Percentiles rank a stretch among this genome's conserved stretches.
These are phyloP conservation scores for Chrysanthemum seticuspe DNA, from an alignment of 129 eudicot species.

Conservation along the genomic window DNA sequence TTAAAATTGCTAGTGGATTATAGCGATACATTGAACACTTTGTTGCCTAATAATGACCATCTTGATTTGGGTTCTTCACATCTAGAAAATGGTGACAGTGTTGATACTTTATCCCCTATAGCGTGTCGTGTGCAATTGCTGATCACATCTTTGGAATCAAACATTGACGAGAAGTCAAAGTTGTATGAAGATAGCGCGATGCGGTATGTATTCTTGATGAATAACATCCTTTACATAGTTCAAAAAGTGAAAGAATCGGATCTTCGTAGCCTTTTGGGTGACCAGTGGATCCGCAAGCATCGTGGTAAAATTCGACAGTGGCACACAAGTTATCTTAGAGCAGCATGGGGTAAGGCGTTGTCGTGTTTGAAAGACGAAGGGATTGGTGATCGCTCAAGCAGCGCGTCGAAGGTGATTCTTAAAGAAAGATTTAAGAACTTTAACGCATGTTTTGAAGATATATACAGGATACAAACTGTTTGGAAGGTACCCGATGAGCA, in stretches of 20 bases:
- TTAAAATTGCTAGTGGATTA: slow-evolving; percentile 76
- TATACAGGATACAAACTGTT: slow-evolving; percentile 67
- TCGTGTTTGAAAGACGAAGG: slow-evolving; percentile 88
- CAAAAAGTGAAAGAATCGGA: slow-evolving; percentile 81
- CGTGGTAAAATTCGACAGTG: slow-evolving; percentile 76
- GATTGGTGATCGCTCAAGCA: slow-evolving; percentile 64
- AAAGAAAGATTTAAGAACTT: slow-evolving; percentile 84
- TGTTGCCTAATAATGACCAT: slow-evolving; percentile 34
- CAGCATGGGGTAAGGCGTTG: slow-evolving; percentile 77
- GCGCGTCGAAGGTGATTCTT: slow-evolving; percentile 67
- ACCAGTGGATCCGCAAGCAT: slow-evolving; percentile 72
- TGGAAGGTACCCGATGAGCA: slow-evolving; percentile 93
- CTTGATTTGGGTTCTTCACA: slow-evolving; percentile 11
- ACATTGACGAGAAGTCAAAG: slow-evolving; percentile 74
- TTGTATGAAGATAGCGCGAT: slow-evolving; percentile 67
- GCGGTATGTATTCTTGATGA: slow-evolving; percentile 76
- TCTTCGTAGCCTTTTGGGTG: slow-evolving; percentile 68
- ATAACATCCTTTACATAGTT: slow-evolving; percentile 65
- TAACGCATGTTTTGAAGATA: slow-evolving; percentile 81
- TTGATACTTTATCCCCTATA: slow-evolving; percentile 38
- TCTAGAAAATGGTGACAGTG: slow-evolving; percentile 28
- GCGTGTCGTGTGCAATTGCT: slow-evolving; percentile 47
- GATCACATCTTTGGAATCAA: slow-evolving; percentile 57
- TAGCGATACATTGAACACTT: slow-evolving; percentile 50
- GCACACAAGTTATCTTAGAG: slow-evolving; percentile 84